Evolutionary conservation across 2,329 filamentous ascomycete species (phyloP), one percentile per base, ranked within the genome.

Genomic region (Aspergillus tanneri): DNA sequence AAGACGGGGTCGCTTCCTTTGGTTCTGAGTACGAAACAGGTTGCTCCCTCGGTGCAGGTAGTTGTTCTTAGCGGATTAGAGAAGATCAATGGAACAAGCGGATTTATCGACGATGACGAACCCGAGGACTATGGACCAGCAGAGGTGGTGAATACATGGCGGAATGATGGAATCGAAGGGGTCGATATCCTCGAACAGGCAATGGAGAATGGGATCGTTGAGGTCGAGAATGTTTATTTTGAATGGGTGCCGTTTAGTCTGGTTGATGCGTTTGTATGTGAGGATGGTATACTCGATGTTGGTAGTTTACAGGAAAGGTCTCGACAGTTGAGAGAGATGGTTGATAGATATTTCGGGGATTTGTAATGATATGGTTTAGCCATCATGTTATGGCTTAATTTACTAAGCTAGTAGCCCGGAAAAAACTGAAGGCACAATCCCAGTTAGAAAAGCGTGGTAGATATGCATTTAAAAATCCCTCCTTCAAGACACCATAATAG

Each of bases 1-100:
- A 88, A 87, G 65, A 82, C 77, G 0, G 84, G 85, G 0, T 84
- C 82, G 1, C 65, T 87, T 5, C 77, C 82, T 1, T 76, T 80
- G 1, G 74, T 81, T 0, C 69, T 86, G 1, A 74, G 78, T 41
- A 77, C 80, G 6, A 80, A 74, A 44, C 64, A 78, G 41, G 64
- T 79, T 3, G 72, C 75, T 3, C 72, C 75, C 0, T 50, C 50
- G 0, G 73, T 68, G 9, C 77, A 74, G 48, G 70, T 84, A 0
- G 63, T 85, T 2, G 78, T 82, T 0, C 54, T 87, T 3, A 78
- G 78, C 36, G 81, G 84, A 46, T 70, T 75, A 5, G 84, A 85
- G 40, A 88, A 87, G 64, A 75, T 88, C 21, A 77, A 78, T 0
- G 68, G 72, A 0, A 74, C 75, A 0, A 71, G 64, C 0, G 62